A percentile compares a stretch with the other conserved stretches of the same genome.
phyloP scores from a whole-genome alignment of 2,329 filamentous ascomycete species.

The Fusarium agapanthi region DNA sequence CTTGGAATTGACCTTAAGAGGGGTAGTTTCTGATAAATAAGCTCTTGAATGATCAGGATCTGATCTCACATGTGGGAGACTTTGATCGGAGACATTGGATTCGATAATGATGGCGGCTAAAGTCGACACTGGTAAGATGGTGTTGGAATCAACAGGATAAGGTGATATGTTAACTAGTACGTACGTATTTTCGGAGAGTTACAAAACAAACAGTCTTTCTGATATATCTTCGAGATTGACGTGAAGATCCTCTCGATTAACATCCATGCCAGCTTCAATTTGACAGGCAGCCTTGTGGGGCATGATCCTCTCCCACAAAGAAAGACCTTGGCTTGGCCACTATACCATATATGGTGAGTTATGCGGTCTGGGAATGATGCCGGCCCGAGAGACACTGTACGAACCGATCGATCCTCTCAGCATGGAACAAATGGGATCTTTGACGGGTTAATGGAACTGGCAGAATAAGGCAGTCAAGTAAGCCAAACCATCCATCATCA shows the following conservation, averaged over 20 bases:
- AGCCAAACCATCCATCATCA: not conserved
- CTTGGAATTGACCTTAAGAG: not conserved
- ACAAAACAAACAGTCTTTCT: not conserved
- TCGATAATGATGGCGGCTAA: not conserved
- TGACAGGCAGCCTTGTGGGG: conserved; percentile 3
- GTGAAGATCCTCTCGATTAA: not conserved
- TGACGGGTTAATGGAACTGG: not conserved
- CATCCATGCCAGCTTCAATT: not conserved
- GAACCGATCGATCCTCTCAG: not conserved
- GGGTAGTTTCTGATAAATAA: not conserved
- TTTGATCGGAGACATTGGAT: not conserved
- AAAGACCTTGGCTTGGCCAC: not conserved
- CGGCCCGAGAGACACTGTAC: not conserved
- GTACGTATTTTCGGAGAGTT: no score
- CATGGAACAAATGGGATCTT: not conserved
- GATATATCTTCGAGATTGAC: not conserved
- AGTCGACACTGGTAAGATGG: not conserved
- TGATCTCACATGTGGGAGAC: conserved; percentile 5
- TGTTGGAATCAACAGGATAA: not conserved
- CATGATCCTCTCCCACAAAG: not conserved
- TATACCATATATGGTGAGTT: conserved; percentile 5
- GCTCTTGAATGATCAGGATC: not conserved
- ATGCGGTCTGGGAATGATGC: conserved; percentile 11
- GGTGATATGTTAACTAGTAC: no score
- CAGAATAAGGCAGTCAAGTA: not conserved